Evolutionary conservation across 768 basidiomycete species (phyloP).

Genomic region (Trametes meyenii): DNA sequence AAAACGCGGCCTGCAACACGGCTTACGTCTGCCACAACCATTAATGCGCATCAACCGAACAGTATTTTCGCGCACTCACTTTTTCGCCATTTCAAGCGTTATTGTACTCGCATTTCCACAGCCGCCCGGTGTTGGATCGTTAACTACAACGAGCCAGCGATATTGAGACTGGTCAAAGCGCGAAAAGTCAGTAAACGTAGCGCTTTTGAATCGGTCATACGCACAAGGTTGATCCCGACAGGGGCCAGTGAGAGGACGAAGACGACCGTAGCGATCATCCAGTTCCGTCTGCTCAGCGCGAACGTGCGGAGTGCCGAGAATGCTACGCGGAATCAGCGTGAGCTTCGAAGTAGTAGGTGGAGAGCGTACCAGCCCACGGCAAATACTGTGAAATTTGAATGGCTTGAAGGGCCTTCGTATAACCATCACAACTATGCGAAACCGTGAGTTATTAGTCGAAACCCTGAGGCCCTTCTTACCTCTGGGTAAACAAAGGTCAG

Average conservation of each 20-base stretch:
- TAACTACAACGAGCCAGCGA: conserved; percentile 4
- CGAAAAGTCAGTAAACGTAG: background rate
- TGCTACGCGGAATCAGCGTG: background rate
- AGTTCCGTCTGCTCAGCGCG: conserved; percentile 1
- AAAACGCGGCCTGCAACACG: too few relatives aligned
- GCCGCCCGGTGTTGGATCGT: background rate
- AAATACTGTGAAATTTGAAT: conserved; percentile 8
- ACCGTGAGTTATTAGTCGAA: too few relatives aligned
- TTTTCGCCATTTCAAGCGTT: conserved; percentile 1
- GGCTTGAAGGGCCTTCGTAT: background rate
- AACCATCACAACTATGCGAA: background rate
- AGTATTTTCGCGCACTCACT: background rate
- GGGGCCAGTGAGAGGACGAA: conserved; percentile 10
- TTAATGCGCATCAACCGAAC: background rate
- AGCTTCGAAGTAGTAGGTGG: background rate
- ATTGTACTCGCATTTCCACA: conserved; percentile 4
- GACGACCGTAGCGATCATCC: background rate
- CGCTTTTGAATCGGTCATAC: background rate
- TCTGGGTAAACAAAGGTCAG: background rate
- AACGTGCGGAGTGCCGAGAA: conserved; percentile 13
- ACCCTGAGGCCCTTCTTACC: background rate
- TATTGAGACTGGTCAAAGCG: background rate
- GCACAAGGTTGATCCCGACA: conserved; percentile 9
- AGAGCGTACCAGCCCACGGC: conserved; percentile 14
- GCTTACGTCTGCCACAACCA: background rate